A percentile compares a stretch with the other conserved stretches of the same genome.
Evolutionary conservation across 176 grass and related monocot species (phyloP).

Genomic region (Oryza punctata): DNA sequence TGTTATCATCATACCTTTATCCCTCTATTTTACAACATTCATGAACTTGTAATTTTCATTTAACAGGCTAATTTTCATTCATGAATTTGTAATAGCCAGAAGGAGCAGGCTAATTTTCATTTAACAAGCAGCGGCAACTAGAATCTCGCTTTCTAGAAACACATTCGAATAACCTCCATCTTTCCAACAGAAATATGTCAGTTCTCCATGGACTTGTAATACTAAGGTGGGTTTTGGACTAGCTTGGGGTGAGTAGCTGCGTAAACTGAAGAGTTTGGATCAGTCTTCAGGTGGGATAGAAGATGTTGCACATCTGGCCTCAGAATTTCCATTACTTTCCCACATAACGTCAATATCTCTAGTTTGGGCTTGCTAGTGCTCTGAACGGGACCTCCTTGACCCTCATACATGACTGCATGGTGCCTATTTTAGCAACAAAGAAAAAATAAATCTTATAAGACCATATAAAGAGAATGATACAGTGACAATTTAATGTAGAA

Average conservation of each 20-base stretch:
- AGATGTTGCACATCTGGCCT: conserved; percentile 95
- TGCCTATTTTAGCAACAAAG: conserved; percentile 52
- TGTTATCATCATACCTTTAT: not conserved
- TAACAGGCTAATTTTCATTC: no score
- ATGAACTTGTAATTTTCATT: not conserved
- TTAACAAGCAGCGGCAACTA: no score
- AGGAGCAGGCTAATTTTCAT: no score
- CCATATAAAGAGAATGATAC: not conserved
- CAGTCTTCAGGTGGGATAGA: conserved; percentile 79
- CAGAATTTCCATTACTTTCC: conserved; percentile 81
- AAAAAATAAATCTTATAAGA: not conserved
- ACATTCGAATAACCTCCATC: not conserved
- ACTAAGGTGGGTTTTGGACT: conserved; percentile 58
- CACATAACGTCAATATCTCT: conserved; percentile 89
- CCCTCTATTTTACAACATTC: conserved; percentile 4
- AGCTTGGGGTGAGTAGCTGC: conserved; percentile 98
- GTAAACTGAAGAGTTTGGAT: conserved; percentile 80
- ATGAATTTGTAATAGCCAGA: not conserved
- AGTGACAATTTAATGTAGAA: not conserved
- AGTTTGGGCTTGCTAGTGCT: conserved; percentile 88
- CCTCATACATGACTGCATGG: conserved; percentile 97
- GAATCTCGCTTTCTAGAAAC: not conserved
- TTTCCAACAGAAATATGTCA: no score
- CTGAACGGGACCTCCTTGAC: conserved; percentile 95
- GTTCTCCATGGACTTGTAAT: not conserved